A percentile compares a stretch with the other conserved stretches of the same genome.
Conservation (phyloP, 805 yeast species). For the Yamadazyma insecticola region DNA sequence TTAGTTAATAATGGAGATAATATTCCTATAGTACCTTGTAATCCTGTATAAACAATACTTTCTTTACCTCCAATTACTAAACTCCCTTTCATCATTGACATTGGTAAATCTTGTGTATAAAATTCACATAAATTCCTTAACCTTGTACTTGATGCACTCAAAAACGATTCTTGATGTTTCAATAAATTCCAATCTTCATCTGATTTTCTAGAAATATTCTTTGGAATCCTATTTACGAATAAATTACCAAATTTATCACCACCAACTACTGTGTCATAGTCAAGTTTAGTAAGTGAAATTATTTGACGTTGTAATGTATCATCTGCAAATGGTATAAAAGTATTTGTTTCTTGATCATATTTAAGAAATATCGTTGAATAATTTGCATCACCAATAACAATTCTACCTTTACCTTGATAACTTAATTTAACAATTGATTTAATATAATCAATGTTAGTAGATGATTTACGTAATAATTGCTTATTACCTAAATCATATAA, state of each 20-base stretch:
- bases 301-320: slow-evolving; percentile 67
- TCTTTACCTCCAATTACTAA: slow-evolving; percentile 61
- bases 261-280: slow-evolving; percentile 69
- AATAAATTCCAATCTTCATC: slow-evolving; percentile 44
- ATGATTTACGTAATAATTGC: slow-evolving; percentile 69
- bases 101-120: slow-evolving; percentile 66
- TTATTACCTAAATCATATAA: slow-evolving; percentile 73
- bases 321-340: slow-evolving; percentile 61
- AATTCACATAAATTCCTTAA: slow-evolving; percentile 52
- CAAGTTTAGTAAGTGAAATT: slow-evolving; percentile 57
- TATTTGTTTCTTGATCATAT: slow-evolving; percentile 44
- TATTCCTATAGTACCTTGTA: slow-evolving; percentile 79
- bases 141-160: slow-evolving; percentile 53
- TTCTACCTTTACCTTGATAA: slow-evolving; percentile 48
- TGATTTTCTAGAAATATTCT: slow-evolving; percentile 38
- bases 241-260: slow-evolving; percentile 89
- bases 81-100: slow-evolving; percentile 50
- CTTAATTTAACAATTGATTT: slow-evolving; percentile 49
- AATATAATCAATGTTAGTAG: slow-evolving; percentile 39
- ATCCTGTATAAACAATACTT: slow-evolving; percentile 62
- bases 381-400: slow-evolving; percentile 68
- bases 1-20: slow-evolving; percentile 62
- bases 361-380: slow-evolving; percentile 58
- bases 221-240: slow-evolving; percentile 59
- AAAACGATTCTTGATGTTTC: slow-evolving; percentile 24